Evolutionary conservation across 2,329 filamentous ascomycete genomes (phyloP).

Genomic region (Neonectria coccinea): DNA sequence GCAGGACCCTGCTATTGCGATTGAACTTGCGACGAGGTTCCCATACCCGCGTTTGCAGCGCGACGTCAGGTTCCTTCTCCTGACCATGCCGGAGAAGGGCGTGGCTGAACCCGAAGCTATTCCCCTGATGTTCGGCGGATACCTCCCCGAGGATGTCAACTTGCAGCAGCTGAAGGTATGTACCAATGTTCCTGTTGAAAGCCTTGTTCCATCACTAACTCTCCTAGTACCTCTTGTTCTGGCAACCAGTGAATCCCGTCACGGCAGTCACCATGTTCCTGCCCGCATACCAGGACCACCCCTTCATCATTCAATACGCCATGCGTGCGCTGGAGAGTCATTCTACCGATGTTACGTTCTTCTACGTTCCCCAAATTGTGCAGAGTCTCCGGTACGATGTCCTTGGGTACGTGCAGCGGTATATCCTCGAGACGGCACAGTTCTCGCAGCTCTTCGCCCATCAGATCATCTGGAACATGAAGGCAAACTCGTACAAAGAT

Average conservation of each 20-base stretch:
- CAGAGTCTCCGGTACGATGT: constrained; percentile 93
- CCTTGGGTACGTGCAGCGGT: constrained; percentile 93
- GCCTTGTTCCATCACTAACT: constrained; percentile 30
- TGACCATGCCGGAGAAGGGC: constrained; percentile 87
- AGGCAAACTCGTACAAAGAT: constrained; percentile 98
- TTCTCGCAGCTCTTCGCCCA: constrained; percentile 99
- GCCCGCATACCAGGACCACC: constrained; percentile 89
- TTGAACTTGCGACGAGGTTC: constrained; percentile 85
- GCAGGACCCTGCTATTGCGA: constrained; percentile 86
- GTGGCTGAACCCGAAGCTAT: constrained; percentile 85
- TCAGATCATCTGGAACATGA: constrained; percentile 99
- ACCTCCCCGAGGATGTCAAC: constrained; percentile 81
- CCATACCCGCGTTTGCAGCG: constrained; percentile 77
- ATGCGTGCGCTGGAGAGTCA: constrained; percentile 96
- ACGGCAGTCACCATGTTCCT: constrained; percentile 94
- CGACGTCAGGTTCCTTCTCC: constrained; percentile 82
- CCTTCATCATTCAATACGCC: constrained; percentile 94
- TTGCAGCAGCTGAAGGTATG: constrained; percentile 83
- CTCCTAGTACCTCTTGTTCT: constrained; percentile 85
- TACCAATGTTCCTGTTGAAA: not conserved
- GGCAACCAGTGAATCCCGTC: constrained; percentile 91
- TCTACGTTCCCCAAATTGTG: constrained; percentile 98
- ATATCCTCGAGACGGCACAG: constrained; percentile 95
- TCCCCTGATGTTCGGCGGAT: constrained; percentile 81
- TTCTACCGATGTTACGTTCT: constrained; percentile 96